Conservation (phyloP, 2,329 filamentous ascomycete species). For the Neonectria coccinea region DNA sequence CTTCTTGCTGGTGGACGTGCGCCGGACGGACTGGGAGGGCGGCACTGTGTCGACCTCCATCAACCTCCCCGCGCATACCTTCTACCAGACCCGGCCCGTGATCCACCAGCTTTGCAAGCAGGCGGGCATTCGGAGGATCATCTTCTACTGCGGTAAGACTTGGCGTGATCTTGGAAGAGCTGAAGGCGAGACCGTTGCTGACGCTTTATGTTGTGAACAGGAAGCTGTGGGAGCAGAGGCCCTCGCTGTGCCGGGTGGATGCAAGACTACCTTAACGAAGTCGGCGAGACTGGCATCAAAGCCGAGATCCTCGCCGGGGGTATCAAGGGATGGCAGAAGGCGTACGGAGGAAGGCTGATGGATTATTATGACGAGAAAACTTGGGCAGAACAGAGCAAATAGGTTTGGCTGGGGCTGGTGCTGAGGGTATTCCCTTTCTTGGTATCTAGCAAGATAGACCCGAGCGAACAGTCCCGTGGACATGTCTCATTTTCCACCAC, state of each 20-base stretch:
- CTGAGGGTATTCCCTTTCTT: slow-evolving; percentile 43
- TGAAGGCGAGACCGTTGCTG: slow-evolving; percentile 1
- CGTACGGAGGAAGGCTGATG: slow-evolving; percentile 60
- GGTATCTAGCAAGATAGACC: slow-evolving; percentile 48
- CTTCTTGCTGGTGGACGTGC: slow-evolving; percentile 65
- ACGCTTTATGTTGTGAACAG: slow-evolving; percentile 45
- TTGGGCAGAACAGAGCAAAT: slow-evolving; percentile 48
- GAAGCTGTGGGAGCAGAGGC: slow-evolving; percentile 63
- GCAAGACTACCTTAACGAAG: slow-evolving; percentile 64
- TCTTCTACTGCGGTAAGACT: slow-evolving; percentile 67
- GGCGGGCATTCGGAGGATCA: slow-evolving; percentile 60
- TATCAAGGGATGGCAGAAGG: slow-evolving; percentile 67
- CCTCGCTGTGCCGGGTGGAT: slow-evolving; percentile 67
- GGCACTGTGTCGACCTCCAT: slow-evolving; percentile 70
- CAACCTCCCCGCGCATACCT: slow-evolving; percentile 67
- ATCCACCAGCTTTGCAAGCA: slow-evolving; percentile 63
- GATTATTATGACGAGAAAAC: slow-evolving; percentile 61
- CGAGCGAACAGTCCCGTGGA: slow-evolving; percentile 38
- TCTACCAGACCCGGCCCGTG: slow-evolving; percentile 62
- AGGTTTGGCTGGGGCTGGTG: slow-evolving; percentile 31
- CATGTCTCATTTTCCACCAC: slow-evolving; percentile 47
- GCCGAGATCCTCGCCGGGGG: slow-evolving; percentile 64
- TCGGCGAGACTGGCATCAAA: slow-evolving; percentile 57
- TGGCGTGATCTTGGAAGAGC: neutral
- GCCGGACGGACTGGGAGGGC: slow-evolving; percentile 66